Evolutionary conservation across 2,329 filamentous ascomycete genomes (phyloP), one percentile per base, ranked within the genome.

Genomic region (Neodidymelliopsis sp.): DNA sequence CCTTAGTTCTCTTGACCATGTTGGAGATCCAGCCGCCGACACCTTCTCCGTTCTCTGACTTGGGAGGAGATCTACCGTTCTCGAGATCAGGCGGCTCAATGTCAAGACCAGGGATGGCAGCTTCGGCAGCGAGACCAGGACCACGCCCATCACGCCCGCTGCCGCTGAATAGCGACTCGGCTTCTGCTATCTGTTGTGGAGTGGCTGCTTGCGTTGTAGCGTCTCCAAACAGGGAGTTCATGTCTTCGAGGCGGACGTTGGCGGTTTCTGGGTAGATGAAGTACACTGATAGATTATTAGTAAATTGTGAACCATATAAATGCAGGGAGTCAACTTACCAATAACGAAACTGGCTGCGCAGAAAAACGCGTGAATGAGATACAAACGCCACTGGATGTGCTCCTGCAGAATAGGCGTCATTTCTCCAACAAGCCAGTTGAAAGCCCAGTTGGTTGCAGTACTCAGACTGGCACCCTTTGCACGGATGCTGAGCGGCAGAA

Each of bases 241-340:
- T 99, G 62, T 99, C 94, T 75, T 99, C 94, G 39, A 99, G 81
- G 48, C 92, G 88, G 49, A 99, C 87, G 64, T 95, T 95, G 60
- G 92, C 94, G 0, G 94, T 99, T 75, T 99, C 94, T 22, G 94
- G 94, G 72, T 97, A 99, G 60, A 96, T 84, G 75, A 97, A 97
- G 76, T 93, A 99, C 6, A 99, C 94, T 97, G 57, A 9, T 19
- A 4, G 8, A 4, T 15, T 16, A 36, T 74, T 39, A 74, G 68
- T 34, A 49, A 58, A 30, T 16, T 7, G 23, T 37, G 31, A 3
- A 13, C 12, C 5, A 3, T 60, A 8, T n/a, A 19, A 25, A 10
- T 7, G 25, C 23, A 13, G 12, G 4, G 16, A 29, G 6, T n/a
- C 19, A 11, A 82, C 89, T 83, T 81, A 97, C 93, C 94, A 76